These are phyloP conservation scores for Penicillium robsamsonii DNA, from an alignment of 495 filamentous ascomycete species.

Conservation along the genomic window DNA sequence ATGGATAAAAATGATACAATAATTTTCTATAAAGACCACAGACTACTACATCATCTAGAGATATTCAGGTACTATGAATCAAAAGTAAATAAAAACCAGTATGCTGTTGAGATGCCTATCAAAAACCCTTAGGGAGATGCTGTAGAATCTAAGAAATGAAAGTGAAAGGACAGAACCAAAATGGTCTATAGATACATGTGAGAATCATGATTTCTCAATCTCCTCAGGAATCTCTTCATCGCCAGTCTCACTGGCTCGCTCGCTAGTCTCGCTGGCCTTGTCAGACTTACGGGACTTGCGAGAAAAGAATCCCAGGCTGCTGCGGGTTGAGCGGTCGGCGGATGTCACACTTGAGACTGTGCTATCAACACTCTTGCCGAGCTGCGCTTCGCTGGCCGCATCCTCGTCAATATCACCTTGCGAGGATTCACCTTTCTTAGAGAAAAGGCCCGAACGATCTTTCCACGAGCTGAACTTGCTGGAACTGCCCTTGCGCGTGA, in stretches of 20 bases:
- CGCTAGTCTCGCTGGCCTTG: slow-evolving; percentile 46
- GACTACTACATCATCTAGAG: background rate
- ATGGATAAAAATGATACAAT: background rate
- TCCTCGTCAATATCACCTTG: slow-evolving; percentile 53
- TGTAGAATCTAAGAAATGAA: slow-evolving; percentile 13
- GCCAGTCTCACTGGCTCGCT: slow-evolving; percentile 47
- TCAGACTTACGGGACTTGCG: slow-evolving; percentile 50
- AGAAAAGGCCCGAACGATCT: slow-evolving; percentile 60
- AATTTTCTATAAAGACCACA: background rate
- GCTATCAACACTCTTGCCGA: slow-evolving; percentile 51
- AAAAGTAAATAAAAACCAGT: background rate
- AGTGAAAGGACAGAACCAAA: slow-evolving; percentile 14
- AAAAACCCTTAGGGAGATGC: slow-evolving; percentile 2
- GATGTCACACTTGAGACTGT: slow-evolving; percentile 43
- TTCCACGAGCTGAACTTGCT: slow-evolving; percentile 77
- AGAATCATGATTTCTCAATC: slow-evolving; percentile 14
- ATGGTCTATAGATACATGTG: slow-evolving; percentile 11
- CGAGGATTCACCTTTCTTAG: slow-evolving; percentile 58
- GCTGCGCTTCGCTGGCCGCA: slow-evolving; percentile 40
- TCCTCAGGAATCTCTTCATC: slow-evolving; percentile 47
- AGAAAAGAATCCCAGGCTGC: slow-evolving; percentile 50
- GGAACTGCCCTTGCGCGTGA: slow-evolving; percentile 76
- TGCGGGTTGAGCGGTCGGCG: slow-evolving; percentile 45
- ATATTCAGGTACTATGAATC: background rate
- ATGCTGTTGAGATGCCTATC: slow-evolving; percentile 8